A percentile compares a stretch with the other conserved stretches of the same genome.
phyloP scores from a whole-genome alignment of 768 basidiomycete species.

The Royoungia palumana region DNA sequence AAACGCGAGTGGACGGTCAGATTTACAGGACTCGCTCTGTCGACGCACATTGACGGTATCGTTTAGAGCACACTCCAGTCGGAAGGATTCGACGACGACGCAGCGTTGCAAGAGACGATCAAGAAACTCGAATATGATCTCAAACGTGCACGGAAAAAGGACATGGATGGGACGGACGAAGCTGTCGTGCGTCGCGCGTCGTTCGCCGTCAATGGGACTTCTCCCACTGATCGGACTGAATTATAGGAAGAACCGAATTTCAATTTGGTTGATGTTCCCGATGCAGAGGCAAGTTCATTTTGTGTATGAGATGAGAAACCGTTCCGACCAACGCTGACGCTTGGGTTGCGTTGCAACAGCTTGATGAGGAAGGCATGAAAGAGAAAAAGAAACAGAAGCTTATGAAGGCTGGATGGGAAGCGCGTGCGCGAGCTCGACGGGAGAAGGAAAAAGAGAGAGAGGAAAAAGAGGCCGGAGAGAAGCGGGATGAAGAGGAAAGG shows the following conservation, averaged over 20 bases:
- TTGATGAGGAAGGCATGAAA: slow-evolving; percentile 87
- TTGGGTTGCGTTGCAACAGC: slow-evolving; percentile 35
- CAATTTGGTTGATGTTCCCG: slow-evolving; percentile 88
- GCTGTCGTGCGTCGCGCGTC: slow-evolving; percentile 37
- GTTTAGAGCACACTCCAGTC: slow-evolving; percentile 53
- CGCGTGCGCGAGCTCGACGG: slow-evolving; percentile 73
- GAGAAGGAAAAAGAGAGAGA: slow-evolving; percentile 87
- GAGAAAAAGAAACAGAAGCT: slow-evolving; percentile 94
- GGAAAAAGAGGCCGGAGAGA: slow-evolving; percentile 57
- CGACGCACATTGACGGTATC: not conserved
- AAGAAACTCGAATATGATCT: slow-evolving; percentile 83
- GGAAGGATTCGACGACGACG: slow-evolving; percentile 77
- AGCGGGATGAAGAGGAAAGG: slow-evolving; percentile 70
- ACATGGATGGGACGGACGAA: slow-evolving; percentile 68
- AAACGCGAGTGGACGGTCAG: slow-evolving; percentile 77
- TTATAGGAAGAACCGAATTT: slow-evolving; percentile 78
- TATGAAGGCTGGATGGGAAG: slow-evolving; percentile 91
- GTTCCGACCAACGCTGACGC: not conserved
- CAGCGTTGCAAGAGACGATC: slow-evolving; percentile 73
- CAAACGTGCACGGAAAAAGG: slow-evolving; percentile 77
- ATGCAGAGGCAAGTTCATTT: slow-evolving; percentile 61
- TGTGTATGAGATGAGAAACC: not conserved
- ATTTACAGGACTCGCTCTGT: slow-evolving; percentile 3
- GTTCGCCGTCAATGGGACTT: not conserved
- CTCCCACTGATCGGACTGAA: not conserved